Conservation (phyloP, 2,329 filamentous ascomycete genomes). For the Trichoderma semiorbis region DNA sequence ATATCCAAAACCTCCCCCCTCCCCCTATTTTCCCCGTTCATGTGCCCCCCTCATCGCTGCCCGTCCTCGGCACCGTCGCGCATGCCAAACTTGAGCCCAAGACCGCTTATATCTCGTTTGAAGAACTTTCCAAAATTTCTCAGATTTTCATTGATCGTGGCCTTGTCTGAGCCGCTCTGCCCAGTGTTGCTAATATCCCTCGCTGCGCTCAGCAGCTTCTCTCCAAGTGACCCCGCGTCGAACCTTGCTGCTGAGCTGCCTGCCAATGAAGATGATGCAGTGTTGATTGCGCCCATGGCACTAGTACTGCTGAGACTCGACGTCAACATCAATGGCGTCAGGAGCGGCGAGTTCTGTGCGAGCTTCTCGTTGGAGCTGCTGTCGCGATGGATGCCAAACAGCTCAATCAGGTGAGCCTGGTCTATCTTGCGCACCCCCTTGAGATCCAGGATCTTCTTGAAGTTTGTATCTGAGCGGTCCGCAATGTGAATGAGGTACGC, state of each 20-base stretch:
- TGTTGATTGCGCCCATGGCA: constrained; percentile 37
- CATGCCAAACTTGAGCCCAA: constrained; percentile 71
- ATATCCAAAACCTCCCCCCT: background rate
- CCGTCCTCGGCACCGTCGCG: constrained; percentile 37
- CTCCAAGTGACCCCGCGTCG: constrained; percentile 78
- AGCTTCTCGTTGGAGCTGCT: constrained; percentile 68
- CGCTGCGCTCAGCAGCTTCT: constrained; percentile 83
- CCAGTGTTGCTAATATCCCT: constrained; percentile 68
- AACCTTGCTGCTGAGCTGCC: constrained; percentile 55
- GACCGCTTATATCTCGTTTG: constrained; percentile 75
- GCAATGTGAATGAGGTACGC: constrained; percentile 97
- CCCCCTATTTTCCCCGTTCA: background rate
- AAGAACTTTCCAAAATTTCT: constrained; percentile 98
- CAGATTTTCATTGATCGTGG: constrained; percentile 85
- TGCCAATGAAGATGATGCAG: constrained; percentile 41
- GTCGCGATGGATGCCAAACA: constrained; percentile 79
- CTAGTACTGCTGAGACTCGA: constrained; percentile 36
- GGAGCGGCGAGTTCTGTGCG: constrained; percentile 64
- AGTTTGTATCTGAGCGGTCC: constrained; percentile 90
- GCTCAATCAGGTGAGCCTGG: constrained; percentile 76
- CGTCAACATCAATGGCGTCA: constrained; percentile 61
- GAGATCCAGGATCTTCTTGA: constrained; percentile 91
- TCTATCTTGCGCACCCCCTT: constrained; percentile 88
- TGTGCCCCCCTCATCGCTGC: constrained; percentile 20
- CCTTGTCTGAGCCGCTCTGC: constrained; percentile 51